These are phyloP conservation scores for Symbiodinium pilosum DNA, from an alignment of 73 alveolate genomes.

Conservation along the genomic window DNA sequence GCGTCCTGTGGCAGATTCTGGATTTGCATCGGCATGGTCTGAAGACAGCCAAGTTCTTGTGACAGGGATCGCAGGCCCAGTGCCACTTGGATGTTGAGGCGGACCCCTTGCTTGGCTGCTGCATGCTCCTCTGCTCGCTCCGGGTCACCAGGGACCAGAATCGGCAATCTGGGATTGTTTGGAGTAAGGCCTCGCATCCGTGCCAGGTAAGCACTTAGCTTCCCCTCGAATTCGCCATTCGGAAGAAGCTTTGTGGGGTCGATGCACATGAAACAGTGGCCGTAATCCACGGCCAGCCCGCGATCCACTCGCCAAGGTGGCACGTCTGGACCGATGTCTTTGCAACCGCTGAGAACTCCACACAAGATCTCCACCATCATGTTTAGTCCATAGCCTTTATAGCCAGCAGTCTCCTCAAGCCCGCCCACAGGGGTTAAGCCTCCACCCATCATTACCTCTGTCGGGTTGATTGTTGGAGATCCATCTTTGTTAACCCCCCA, in stretches of 20 bases:
- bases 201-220: conserved; percentile 26
- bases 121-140: conserved; percentile 69
- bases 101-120: conserved; percentile 36
- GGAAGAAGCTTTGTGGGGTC: conserved; percentile 41
- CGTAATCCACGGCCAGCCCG: conserved; percentile 67
- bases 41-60: conserved; percentile 5
- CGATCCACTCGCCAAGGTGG: conserved; percentile 69
- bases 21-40: conserved; percentile 15
- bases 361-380: conserved; percentile 84
- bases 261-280: conserved; percentile 90
- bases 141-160: conserved; percentile 90
- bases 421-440: conserved; percentile 94
- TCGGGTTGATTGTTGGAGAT: conserved; percentile 29
- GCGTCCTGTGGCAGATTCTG: conserved; percentile 61
- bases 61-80: conserved; percentile 38
- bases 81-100: conserved; percentile 41
- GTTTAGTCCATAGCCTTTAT: conserved; percentile 83
- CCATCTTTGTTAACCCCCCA: conserved; percentile 85
- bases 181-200: conserved; percentile 60
- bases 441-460: conserved; percentile 40
- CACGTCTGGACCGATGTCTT: conserved; percentile 60
- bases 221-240: conserved; percentile 27
- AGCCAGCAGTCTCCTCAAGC: conserved; percentile 77
- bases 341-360: conserved; percentile 63
- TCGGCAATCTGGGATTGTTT: not conserved